Evolutionary conservation across 148 eudicot genomes (phyloP).

Genomic region (Cornus kousa): DNA sequence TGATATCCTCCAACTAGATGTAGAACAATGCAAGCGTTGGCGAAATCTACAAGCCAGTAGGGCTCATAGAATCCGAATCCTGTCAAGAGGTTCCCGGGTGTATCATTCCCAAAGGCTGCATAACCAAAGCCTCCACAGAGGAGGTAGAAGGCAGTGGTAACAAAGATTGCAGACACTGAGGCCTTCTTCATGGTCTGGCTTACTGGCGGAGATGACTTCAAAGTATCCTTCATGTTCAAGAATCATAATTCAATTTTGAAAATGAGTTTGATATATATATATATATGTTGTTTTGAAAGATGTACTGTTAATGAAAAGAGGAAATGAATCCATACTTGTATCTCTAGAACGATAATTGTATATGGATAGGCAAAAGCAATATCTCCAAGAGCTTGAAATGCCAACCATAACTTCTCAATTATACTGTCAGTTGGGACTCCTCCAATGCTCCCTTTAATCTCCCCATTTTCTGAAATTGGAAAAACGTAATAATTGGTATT

Average conservation of each 20-base stretch:
- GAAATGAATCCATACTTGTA: conserved; percentile 35
- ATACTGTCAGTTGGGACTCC: conserved; percentile 41
- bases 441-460: conserved; percentile 48
- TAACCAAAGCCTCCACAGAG: conserved; percentile 71
- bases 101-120: conserved; percentile 67
- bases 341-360: conserved; percentile 32
- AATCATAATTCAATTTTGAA: background rate
- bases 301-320: background rate
- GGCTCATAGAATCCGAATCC: conserved; percentile 73
- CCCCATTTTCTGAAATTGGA: conserved; percentile 39
- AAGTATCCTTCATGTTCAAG: conserved; percentile 43
- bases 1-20: conserved; percentile 79
- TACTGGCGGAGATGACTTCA: conserved; percentile 60
- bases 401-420: conserved; percentile 35
- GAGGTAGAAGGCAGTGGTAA: conserved; percentile 64
- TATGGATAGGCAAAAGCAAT: conserved; percentile 45
- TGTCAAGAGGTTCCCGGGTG: conserved; percentile 70
- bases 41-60: conserved; percentile 65
- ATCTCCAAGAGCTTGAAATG: conserved; percentile 46
- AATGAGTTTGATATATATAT: background rate
- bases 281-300: too few species aligned
- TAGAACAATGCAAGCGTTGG: conserved; percentile 62
- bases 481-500: background rate
- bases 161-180: conserved; percentile 33
- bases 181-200: conserved; percentile 66